A percentile compares a stretch with the other conserved stretches of the same genome.
Conservation (phyloP, 371 early-diverging fungal species). For the Smittium culicis region DNA sequence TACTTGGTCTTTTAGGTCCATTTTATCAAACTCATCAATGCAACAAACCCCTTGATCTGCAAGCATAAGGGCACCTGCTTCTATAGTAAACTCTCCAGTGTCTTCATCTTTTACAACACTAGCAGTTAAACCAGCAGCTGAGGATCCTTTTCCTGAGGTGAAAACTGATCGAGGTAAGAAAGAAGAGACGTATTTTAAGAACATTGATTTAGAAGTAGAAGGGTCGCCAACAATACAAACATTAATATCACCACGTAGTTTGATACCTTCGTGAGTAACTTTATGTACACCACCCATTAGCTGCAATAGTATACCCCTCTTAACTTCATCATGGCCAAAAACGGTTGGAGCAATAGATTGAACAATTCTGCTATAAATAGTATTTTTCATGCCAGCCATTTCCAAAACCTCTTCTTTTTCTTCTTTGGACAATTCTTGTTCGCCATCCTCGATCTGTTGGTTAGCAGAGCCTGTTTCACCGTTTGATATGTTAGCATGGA, state of each 20-base stretch:
- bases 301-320: constrained; percentile 92
- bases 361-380: constrained; percentile 47
- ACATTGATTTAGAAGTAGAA: constrained; percentile 94
- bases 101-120: constrained; percentile 97
- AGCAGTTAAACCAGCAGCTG: constrained; percentile 98
- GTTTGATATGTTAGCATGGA: constrained; percentile 40
- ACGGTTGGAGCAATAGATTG: constrained; percentile 91
- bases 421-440: constrained; percentile 38
- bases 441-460: constrained; percentile 29
- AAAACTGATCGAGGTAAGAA: constrained; percentile 90
- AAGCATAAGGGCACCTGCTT: constrained; percentile 99
- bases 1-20: constrained; percentile 97
- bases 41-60: constrained; percentile 99
- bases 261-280: constrained; percentile 83
- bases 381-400: constrained; percentile 47
- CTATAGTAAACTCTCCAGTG: constrained; percentile 98
- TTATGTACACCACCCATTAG: constrained; percentile 96
- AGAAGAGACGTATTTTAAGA: constrained; percentile 82
- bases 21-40: constrained; percentile 99
- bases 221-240: constrained; percentile 99
- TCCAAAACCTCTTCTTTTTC: constrained; percentile 60
- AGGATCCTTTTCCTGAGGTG: constrained; percentile 97
- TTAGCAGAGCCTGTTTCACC: constrained; percentile 2
- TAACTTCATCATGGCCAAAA: constrained; percentile 94
- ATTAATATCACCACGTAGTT: constrained; percentile 96